Conservation (phyloP, 2,329 filamentous ascomycete genomes). For the Achaetomium macrosporum region DNA sequence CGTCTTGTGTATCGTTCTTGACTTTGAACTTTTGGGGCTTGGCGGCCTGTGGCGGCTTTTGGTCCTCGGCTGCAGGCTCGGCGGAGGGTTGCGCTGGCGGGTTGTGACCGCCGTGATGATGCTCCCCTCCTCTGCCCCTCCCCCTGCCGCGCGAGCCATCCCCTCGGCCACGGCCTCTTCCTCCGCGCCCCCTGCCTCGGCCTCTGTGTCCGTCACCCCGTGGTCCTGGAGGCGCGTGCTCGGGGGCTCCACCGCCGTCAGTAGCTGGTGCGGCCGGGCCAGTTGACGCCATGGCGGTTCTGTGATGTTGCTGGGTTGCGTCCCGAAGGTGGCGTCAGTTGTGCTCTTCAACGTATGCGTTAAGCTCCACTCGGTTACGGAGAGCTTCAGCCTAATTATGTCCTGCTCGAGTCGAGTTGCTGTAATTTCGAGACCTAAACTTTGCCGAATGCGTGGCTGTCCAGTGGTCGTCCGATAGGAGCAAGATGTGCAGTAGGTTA, state of each 20-base stretch:
- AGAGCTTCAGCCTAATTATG: no score
- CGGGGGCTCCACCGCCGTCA: conserved; percentile 1
- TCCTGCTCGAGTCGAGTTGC: no score
- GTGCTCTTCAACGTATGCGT: no score
- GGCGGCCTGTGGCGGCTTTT: conserved; percentile 18
- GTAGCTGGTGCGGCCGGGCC: conserved; percentile 11
- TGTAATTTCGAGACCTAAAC: no score
- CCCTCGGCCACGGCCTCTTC: conserved; percentile 32
- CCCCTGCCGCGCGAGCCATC: conserved; percentile 29
- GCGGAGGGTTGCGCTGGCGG: not conserved
- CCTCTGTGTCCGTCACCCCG: conserved; percentile 34
- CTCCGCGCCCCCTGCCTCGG: conserved; percentile 39
- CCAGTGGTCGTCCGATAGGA: no score
- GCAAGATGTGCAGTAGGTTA: not conserved
- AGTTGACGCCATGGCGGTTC: conserved; percentile 18
- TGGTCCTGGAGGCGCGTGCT: conserved; percentile 11
- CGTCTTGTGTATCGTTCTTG: conserved; percentile 23
- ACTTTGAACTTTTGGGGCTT: conserved; percentile 26
- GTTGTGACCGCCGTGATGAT: conserved; percentile 16
- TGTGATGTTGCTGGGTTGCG: not conserved
- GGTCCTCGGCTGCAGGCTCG: conserved; percentile 10
- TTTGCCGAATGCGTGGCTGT: no score
- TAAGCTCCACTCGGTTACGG: no score
- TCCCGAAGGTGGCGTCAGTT: no score
- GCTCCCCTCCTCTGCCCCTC: conserved; percentile 32